phyloP scores from a whole-genome alignment of 805 yeast genomes.

The Kazachstania viticola region DNA sequence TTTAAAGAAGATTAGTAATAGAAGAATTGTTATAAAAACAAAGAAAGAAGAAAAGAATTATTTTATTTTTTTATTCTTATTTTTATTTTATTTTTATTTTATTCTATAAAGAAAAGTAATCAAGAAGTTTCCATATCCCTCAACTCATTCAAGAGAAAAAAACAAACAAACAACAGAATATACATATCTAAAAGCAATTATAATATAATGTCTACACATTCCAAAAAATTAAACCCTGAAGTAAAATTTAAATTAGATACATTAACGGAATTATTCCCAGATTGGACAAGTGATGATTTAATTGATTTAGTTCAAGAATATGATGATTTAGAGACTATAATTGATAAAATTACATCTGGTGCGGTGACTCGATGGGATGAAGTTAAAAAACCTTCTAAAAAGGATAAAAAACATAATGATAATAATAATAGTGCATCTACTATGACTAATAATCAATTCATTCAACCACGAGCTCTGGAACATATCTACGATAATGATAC shows the following conservation, averaged over 20 bases:
- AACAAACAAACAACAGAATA: no score
- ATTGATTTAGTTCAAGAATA: conserved; percentile 64
- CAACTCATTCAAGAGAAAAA: no score
- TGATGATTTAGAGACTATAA: conserved; percentile 65
- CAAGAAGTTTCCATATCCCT: background rate
- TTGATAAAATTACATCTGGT: conserved; percentile 82
- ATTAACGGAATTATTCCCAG: conserved; percentile 81
- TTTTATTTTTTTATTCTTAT: no score
- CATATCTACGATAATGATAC: conserved; percentile 2
- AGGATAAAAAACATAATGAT: conserved; percentile 32
- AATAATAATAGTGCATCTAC: conserved; percentile 13
- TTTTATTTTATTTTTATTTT: background rate
- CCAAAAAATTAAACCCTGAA: conserved; percentile 23
- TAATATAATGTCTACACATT: conserved; percentile 12
- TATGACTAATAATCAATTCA: conserved; percentile 5
- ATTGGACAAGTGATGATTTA: conserved; percentile 85
- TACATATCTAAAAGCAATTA: no score
- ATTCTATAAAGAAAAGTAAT: no score
- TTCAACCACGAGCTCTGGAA: background rate
- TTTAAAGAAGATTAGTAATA: background rate
- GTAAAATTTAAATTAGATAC: conserved; percentile 35
- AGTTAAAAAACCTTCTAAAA: conserved; percentile 56
- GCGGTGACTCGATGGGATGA: conserved; percentile 91
- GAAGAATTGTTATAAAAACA: background rate
- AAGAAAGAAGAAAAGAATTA: no score